A percentile compares a stretch with the other conserved stretches of the same genome.
Evolutionary conservation across 2,329 filamentous ascomycete species (phyloP).

Genomic region (Chaetomiaceae sp.): DNA sequence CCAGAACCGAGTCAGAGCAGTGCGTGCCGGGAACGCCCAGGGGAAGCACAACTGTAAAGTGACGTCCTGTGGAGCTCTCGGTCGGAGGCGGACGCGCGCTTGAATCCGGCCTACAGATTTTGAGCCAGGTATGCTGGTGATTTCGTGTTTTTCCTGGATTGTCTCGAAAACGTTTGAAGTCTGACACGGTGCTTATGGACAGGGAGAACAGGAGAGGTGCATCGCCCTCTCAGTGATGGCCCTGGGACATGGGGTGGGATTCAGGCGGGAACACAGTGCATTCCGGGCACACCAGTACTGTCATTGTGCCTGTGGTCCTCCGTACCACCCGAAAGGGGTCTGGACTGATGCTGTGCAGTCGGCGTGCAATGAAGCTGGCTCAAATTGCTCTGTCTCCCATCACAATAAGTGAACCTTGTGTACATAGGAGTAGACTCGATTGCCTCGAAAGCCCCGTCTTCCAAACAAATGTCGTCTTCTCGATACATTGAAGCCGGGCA

Average conservation of each 20-base stretch:
- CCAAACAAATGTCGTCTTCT: too few relatives aligned
- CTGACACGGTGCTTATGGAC: constrained; percentile 13
- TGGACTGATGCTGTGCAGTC: too few relatives aligned
- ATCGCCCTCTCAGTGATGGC: not conserved
- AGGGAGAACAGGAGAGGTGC: constrained; percentile 10
- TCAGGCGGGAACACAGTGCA: not conserved
- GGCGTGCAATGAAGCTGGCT: too few relatives aligned
- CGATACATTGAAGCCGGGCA: too few relatives aligned
- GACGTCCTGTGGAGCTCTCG: constrained; percentile 3
- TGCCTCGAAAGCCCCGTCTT: too few relatives aligned
- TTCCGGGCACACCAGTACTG: too few relatives aligned
- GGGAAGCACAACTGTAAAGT: not conserved
- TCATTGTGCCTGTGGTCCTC: too few relatives aligned
- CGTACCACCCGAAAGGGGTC: too few relatives aligned
- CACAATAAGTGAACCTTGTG: too few relatives aligned
- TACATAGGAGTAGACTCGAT: too few relatives aligned
- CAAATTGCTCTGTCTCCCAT: too few relatives aligned
- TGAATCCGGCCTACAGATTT: constrained; percentile 3
- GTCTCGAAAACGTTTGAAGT: constrained; percentile 29
- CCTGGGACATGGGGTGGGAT: not conserved
- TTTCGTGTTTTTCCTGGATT: constrained; percentile 6
- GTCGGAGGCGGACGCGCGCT: not conserved
- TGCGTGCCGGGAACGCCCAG: constrained; percentile 5
- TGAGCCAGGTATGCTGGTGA: constrained; percentile 1
- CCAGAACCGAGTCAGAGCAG: constrained; percentile 1